phyloP scores from a whole-genome alignment of 257 asterid species.

The Jaltomata sinuosa region DNA sequence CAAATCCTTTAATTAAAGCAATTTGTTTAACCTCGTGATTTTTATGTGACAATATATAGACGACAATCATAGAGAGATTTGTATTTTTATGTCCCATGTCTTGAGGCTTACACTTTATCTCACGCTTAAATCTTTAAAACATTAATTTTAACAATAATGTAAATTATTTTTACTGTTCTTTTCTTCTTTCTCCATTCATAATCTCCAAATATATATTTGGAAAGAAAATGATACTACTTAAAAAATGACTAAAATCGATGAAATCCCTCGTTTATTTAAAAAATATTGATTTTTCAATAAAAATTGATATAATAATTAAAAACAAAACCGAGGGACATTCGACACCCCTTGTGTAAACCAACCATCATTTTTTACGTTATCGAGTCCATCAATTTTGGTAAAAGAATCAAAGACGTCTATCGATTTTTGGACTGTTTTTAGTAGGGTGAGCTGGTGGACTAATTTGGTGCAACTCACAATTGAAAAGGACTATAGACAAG shows the following conservation, averaged over 20 bases:
- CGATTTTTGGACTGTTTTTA: too few species aligned
- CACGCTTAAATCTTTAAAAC: neutral
- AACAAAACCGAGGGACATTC: too few species aligned
- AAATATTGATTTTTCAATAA: too few species aligned
- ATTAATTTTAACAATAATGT: neutral
- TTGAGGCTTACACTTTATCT: neutral
- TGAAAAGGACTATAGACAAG: neutral
- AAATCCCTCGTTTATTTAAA: too few species aligned
- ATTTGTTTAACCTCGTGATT: neutral
- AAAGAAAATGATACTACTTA: neutral
- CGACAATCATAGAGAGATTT: neutral
- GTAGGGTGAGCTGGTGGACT: neutral
- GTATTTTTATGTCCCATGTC: neutral
- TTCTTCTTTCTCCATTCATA: neutral
- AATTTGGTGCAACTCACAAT: neutral
- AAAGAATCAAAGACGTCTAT: too few species aligned
- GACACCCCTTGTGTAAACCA: too few species aligned
- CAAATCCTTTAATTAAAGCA: neutral
- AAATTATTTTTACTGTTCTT: neutral
- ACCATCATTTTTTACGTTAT: too few species aligned
- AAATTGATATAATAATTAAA: too few species aligned
- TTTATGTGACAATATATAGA: neutral
- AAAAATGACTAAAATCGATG: too few species aligned
- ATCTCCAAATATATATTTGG: neutral
- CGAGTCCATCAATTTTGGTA: too few species aligned